Evolutionary conservation across 345 rosid genomes (phyloP).

Genomic region (Mangifera indica): DNA sequence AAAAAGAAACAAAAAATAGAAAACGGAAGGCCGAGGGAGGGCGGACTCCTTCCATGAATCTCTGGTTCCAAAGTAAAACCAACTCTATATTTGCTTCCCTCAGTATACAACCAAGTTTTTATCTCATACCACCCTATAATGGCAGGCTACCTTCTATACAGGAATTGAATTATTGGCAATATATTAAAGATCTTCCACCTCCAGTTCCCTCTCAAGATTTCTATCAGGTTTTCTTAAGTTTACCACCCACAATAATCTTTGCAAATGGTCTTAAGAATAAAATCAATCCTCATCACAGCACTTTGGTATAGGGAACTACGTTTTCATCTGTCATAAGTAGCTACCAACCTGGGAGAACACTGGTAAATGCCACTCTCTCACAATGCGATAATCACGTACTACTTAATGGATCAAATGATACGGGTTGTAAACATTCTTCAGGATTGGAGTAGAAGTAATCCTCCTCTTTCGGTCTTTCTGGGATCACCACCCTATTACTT

Average conservation of each 20-base stretch:
- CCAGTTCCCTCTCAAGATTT: conserved; percentile 19
- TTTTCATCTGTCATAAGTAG: conserved; percentile 24
- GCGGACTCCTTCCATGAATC: conserved; percentile 29
- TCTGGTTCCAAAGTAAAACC: conserved; percentile 13
- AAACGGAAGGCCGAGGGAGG: conserved; percentile 22
- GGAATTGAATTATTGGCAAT: conserved; percentile 38
- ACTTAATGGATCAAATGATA: conserved; percentile 40
- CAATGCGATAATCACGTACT: conserved; percentile 30
- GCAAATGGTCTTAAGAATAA: conserved; percentile 17
- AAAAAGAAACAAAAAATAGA: conserved; percentile 11
- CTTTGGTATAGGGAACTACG: conserved; percentile 16
- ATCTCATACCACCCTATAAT: conserved; percentile 31
- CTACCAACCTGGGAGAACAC: conserved; percentile 20
- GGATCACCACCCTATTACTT: conserved; percentile 56
- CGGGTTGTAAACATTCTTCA: conserved; percentile 71
- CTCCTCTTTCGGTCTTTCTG: conserved; percentile 86
- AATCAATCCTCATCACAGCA: conserved; percentile 14
- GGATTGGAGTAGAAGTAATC: conserved; percentile 96
- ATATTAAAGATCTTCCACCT: conserved; percentile 9
- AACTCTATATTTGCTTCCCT: conserved; percentile 34
- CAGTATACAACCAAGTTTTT: conserved; percentile 31
- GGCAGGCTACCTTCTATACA: conserved; percentile 49
- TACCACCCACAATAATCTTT: conserved; percentile 13
- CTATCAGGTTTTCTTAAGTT: conserved; percentile 21
- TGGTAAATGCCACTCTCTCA: conserved; percentile 14